Evolutionary conservation across 169 alveolate species (phyloP), one percentile per base, ranked within the genome.

Genomic region (Plasmodium relictum): DNA sequence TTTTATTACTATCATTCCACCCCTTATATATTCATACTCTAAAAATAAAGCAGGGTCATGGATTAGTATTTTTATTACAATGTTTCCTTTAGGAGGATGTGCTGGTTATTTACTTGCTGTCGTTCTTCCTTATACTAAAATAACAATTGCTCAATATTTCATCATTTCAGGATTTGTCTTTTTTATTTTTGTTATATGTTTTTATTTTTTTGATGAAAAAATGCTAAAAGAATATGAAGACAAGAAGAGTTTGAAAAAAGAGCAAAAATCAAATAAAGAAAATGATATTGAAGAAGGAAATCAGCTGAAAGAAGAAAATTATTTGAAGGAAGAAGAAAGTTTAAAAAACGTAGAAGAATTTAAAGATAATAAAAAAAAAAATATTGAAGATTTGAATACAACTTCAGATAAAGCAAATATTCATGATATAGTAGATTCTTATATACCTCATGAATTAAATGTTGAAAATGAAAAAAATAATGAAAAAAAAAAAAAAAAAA

Each of bases 1-100:
- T 8, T 78, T 78, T 69, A 45, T 65, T 41, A 78, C 89, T 0
- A 78, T 78, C 31, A 65, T 65, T 9, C 89, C 89, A 9, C 70
- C 89, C 0, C 24, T 78, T 16, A 78, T 78, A 26, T 78, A 63
- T 78, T 78, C 89, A 3, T 78, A 78, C 18, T 63, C 89, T 0
- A 78, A 78, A n/a, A 58, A 65, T 78, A 37, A 59, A 58, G 89
- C 89, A 5, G 89, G 89, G 6, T 48, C 89, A 0, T 78, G 89
- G 89, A 78, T 78, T 24, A 78, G 89, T 31, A 48, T 78, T 16
- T 78, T 78, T 6, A 31, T 63, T n/a, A 63, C 76, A 3, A 78
- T 78, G 89, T 65, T 63, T 16, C 89, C 89, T 2, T 50, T 78
- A 22, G 89, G 89, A 3, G 76, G 78, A 9, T 78, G 89, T 31